phyloP scores from a whole-genome alignment of 1,284 basidiomycete species.

The Quambalaria eucalypti region DNA sequence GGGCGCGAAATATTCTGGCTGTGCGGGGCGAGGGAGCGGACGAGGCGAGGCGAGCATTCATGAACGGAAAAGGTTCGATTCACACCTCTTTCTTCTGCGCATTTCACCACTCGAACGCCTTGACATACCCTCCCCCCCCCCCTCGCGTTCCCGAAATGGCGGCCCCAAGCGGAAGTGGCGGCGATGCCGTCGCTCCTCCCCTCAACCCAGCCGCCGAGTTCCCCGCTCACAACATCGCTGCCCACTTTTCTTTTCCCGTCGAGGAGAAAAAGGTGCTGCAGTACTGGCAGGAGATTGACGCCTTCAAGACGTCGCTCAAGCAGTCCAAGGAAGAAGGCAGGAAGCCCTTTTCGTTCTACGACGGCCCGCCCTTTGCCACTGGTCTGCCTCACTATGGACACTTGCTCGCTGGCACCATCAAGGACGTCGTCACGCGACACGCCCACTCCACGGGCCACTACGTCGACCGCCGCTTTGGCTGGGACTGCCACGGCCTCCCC shows the following conservation, averaged over 20 bases:
- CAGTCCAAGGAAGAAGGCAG: constrained; percentile 66
- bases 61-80: no score
- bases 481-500: constrained; percentile 98
- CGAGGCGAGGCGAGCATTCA: no score
- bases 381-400: constrained; percentile 89
- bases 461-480: constrained; percentile 91
- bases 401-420: constrained; percentile 64
- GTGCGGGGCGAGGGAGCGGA: no score
- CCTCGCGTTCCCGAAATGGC: no score
- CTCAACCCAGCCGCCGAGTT: constrained; percentile 1
- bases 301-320: constrained; percentile 87
- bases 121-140: no score
- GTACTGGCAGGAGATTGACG: constrained; percentile 95
- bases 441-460: constrained; percentile 88
- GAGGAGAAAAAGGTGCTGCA: constrained; percentile 86
- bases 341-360: constrained; percentile 88
- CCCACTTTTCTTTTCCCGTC: constrained; percentile 75
- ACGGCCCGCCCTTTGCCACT: constrained; percentile 95
- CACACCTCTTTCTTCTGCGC: no score
- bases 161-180: no score
- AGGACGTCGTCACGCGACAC: constrained; percentile 93
- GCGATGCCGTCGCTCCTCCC: neutral
- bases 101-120: no score
- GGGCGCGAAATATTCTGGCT: no score
- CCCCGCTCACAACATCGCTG: constrained; percentile 51